Conservation (phyloP, 139 green algal genomes). For the Tetradesmus lagerheimii region DNA sequence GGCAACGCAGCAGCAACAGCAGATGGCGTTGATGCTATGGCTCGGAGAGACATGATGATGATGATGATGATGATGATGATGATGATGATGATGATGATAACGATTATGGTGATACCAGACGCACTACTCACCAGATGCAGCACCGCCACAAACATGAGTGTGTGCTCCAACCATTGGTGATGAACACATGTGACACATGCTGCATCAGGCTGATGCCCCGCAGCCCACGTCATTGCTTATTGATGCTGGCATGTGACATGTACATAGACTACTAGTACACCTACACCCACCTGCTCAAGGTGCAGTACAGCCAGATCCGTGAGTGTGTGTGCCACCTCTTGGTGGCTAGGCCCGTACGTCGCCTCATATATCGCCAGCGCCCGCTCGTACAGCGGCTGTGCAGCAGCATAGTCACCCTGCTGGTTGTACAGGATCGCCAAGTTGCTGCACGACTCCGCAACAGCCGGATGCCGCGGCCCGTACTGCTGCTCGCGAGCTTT, state of each 20-base stretch:
- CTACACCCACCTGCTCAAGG: slow-evolving; percentile 84
- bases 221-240: too few relatives aligned
- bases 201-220: too few relatives aligned
- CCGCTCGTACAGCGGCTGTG: slow-evolving; percentile 90
- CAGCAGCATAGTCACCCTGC: slow-evolving; percentile 52
- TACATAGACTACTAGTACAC: too few relatives aligned
- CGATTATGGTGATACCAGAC: too few relatives aligned
- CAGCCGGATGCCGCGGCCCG: slow-evolving; percentile 71
- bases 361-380: slow-evolving; percentile 87
- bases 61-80: too few relatives aligned
- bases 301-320: slow-evolving; percentile 94
- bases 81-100: too few relatives aligned
- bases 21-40: neutral
- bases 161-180: neutral
- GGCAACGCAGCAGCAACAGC: too few relatives aligned
- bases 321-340: slow-evolving; percentile 92
- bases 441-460: slow-evolving; percentile 84
- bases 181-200: neutral
- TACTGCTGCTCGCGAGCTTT: slow-evolving; percentile 59
- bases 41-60: too few relatives aligned
- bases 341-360: slow-evolving; percentile 72
- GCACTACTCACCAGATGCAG: neutral
- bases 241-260: too few relatives aligned
- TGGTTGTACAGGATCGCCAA: slow-evolving; percentile 90
- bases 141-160: neutral